Percentiles rank a stretch among this genome's conserved stretches.
These are phyloP conservation scores for Ophiostoma angusticollis DNA, from an alignment of 2,329 filamentous ascomycete genomes.

Conservation along the genomic window DNA sequence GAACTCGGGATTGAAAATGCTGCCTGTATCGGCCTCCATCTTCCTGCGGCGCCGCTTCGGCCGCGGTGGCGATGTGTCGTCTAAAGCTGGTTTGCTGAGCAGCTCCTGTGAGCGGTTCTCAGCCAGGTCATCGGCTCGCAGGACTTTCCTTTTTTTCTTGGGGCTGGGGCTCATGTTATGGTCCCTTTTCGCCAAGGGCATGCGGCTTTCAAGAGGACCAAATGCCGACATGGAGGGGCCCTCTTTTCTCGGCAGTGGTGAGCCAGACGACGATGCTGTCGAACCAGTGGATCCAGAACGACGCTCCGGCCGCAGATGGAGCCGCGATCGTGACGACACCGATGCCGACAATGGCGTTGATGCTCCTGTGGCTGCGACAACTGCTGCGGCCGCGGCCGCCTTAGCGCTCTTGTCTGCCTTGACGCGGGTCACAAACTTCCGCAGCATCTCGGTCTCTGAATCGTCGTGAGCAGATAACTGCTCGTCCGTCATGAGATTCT, in stretches of 20 bases:
- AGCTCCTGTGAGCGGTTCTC: constrained; percentile 8
- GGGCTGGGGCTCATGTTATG: constrained; percentile 26
- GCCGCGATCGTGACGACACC: background rate
- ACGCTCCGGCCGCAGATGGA: constrained; percentile 14
- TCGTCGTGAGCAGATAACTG: constrained; percentile 17
- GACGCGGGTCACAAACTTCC: constrained; percentile 23
- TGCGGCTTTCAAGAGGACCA: constrained; percentile 11
- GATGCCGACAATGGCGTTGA: too few relatives aligned
- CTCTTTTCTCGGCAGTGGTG: constrained; percentile 17
- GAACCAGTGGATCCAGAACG: constrained; percentile 18
- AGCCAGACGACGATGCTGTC: constrained; percentile 19
- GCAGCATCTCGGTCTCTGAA: constrained; percentile 23
- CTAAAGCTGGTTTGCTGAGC: constrained; percentile 17
- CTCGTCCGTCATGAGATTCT: background rate
- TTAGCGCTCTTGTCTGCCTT: constrained; percentile 23
- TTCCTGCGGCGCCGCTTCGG: constrained; percentile 21
- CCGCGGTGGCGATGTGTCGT: constrained; percentile 17
- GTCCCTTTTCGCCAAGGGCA: constrained; percentile 24
- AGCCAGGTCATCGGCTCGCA: background rate
- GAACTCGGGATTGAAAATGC: constrained; percentile 18
- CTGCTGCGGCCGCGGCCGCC: constrained; percentile 18
- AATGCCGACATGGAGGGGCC: constrained; percentile 3
- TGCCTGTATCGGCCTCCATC: constrained; percentile 17
- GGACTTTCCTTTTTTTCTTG: constrained; percentile 25
- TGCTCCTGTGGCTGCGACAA: background rate